Evolutionary conservation across 2,329 filamentous ascomycete genomes (phyloP).

Genomic region (Trichoderma aggressivum): DNA sequence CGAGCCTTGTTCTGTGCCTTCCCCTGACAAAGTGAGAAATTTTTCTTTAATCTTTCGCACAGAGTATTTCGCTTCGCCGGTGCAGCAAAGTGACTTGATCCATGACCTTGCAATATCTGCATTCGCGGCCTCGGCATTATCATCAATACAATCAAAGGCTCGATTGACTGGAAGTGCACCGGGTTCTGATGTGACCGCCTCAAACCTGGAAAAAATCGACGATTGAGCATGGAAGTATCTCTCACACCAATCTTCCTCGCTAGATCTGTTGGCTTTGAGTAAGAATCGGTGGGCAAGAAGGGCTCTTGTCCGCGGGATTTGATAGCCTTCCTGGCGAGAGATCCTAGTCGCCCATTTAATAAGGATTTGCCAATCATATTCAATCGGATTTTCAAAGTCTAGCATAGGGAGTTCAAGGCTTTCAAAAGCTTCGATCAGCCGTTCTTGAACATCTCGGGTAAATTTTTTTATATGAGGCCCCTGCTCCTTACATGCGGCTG

Average conservation of each 20-base stretch:
- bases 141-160: background rate
- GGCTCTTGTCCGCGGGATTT: slow-evolving; percentile 47
- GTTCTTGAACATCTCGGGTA: slow-evolving; percentile 61
- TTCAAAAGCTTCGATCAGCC: slow-evolving; percentile 65
- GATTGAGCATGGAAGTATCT: slow-evolving; percentile 53
- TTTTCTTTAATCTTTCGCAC: slow-evolving; percentile 47
- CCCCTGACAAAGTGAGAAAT: slow-evolving; percentile 47
- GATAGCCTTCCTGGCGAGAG: slow-evolving; percentile 42
- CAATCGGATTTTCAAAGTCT: slow-evolving; percentile 59
- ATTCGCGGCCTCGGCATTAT: slow-evolving; percentile 12
- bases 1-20: slow-evolving; percentile 39
- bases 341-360: slow-evolving; percentile 64
- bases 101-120: slow-evolving; percentile 52
- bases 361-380: slow-evolving; percentile 66
- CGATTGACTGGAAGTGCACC: slow-evolving; percentile 34
- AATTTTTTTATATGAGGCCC: slow-evolving; percentile 50
- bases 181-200: slow-evolving; percentile 50
- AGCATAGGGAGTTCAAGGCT: slow-evolving; percentile 57
- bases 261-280: slow-evolving; percentile 35
- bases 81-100: slow-evolving; percentile 58
- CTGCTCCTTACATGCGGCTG: slow-evolving; percentile 47
- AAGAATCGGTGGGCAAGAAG: slow-evolving; percentile 44
- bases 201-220: slow-evolving; percentile 56
- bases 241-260: slow-evolving; percentile 49
- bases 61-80: slow-evolving; percentile 47